Percentiles rank a stretch among this genome's conserved stretches.
phyloP scores from a whole-genome alignment of 257 asterid genomes.

The Handroanthus guayacan region DNA sequence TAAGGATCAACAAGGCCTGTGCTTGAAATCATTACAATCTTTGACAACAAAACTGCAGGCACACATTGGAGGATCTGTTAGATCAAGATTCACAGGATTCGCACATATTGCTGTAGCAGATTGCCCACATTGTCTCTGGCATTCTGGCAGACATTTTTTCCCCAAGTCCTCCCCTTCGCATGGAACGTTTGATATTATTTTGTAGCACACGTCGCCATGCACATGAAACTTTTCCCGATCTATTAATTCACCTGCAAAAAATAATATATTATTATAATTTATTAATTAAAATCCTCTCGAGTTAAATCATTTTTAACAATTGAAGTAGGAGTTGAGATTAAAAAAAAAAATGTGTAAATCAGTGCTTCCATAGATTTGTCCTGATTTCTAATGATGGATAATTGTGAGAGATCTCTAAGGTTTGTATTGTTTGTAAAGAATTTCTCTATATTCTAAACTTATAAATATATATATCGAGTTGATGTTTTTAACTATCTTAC shows the following conservation, averaged over 20 bases:
- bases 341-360: too few species aligned
- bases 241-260: neutral
- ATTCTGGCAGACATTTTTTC: neutral
- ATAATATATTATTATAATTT: neutral
- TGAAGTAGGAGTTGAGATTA: too few species aligned
- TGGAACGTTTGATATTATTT: neutral
- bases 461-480: too few species aligned
- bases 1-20: neutral
- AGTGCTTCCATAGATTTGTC: too few species aligned
- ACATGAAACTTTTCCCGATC: neutral
- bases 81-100: neutral
- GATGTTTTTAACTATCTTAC: too few species aligned
- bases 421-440: too few species aligned
- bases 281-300: too few species aligned
- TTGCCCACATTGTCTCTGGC: neutral
- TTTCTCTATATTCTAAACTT: too few species aligned
- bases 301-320: too few species aligned
- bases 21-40: neutral
- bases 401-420: too few species aligned
- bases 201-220: neutral
- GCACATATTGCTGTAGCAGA: neutral
- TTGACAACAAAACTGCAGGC: neutral
- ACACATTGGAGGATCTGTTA: neutral
- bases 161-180: neutral
- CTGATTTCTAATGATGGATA: too few species aligned